Evolutionary conservation across 352 stramenopile species (phyloP).

Genomic region (Detonula confervacea): DNA sequence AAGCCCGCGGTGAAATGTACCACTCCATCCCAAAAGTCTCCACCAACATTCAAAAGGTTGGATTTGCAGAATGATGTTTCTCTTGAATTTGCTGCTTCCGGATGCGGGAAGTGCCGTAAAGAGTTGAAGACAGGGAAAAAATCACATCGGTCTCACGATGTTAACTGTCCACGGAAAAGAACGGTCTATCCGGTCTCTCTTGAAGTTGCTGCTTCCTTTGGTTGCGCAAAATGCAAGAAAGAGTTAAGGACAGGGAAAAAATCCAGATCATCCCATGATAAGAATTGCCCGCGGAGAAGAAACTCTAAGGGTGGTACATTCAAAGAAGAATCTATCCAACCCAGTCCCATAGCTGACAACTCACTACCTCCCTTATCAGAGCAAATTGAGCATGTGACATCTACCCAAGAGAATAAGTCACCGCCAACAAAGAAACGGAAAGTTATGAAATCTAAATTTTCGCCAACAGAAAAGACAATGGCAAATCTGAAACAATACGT

Average conservation of each 20-base stretch:
- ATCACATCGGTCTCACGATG: not conserved
- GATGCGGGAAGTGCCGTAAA: not conserved
- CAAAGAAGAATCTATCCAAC: not conserved
- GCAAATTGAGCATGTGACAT: no score
- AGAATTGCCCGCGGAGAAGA: conserved; percentile 14
- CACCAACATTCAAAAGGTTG: not conserved
- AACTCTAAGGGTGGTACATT: not conserved
- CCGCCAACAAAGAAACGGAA: no score
- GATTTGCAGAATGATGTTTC: not conserved
- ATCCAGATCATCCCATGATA: not conserved
- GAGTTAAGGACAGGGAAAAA: conserved; percentile 2
- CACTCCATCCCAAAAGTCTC: not conserved
- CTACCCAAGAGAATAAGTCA: no score
- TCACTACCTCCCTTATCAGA: no score
- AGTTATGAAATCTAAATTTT: no score
- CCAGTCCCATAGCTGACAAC: no score
- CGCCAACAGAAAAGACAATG: no score
- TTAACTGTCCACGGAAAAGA: conserved; percentile 8
- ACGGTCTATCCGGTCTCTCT: conserved; percentile 15
- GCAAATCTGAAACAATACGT: no score
- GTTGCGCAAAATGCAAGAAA: conserved; percentile 7
- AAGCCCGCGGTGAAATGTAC: not conserved
- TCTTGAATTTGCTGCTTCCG: not conserved
- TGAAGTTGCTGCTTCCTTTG: not conserved
- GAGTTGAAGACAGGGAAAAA: conserved; percentile 2